These are phyloP conservation scores for Balamuthia mandrillaris DNA, from an alignment of 208 protist species.

Conservation along the genomic window DNA sequence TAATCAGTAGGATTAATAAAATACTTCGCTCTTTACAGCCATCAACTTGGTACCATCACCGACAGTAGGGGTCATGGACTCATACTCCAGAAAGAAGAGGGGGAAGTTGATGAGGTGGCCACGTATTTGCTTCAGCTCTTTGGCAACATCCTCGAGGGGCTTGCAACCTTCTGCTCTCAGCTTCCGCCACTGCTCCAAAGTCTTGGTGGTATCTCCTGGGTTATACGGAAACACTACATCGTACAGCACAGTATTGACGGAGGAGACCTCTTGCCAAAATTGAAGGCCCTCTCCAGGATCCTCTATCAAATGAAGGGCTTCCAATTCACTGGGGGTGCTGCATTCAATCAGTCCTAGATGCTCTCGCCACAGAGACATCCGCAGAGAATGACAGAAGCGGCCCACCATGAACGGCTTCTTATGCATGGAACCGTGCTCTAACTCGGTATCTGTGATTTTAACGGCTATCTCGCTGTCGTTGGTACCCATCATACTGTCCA, in stretches of 20 bases:
- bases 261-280: not conserved
- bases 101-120: too few relatives aligned
- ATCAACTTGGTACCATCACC: too few relatives aligned
- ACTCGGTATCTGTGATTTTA: slow-evolving; percentile 38
- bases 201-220: not conserved
- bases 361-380: slow-evolving; percentile 49
- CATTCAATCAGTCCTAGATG: slow-evolving; percentile 50
- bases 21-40: too few relatives aligned
- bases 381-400: slow-evolving; percentile 36
- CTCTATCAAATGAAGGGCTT: not conserved
- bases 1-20: too few relatives aligned
- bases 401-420: slow-evolving; percentile 25
- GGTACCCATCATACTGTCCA: slow-evolving; percentile 34
- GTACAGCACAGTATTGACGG: slow-evolving; percentile 20
- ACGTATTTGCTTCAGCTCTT: too few relatives aligned
- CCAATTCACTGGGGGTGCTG: not conserved
- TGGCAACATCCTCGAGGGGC: too few relatives aligned
- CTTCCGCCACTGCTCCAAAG: not conserved
- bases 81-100: too few relatives aligned
- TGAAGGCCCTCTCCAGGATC: not conserved
- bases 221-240: slow-evolving; percentile 22
- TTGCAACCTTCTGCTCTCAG: too few relatives aligned
- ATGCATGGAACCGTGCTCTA: slow-evolving; percentile 31
- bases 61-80: too few relatives aligned
- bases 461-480: slow-evolving; percentile 53